Base-by-base conservation (phyloP, 1,284 basidiomycete genomes). In the Abortiporus biennis region DNA sequence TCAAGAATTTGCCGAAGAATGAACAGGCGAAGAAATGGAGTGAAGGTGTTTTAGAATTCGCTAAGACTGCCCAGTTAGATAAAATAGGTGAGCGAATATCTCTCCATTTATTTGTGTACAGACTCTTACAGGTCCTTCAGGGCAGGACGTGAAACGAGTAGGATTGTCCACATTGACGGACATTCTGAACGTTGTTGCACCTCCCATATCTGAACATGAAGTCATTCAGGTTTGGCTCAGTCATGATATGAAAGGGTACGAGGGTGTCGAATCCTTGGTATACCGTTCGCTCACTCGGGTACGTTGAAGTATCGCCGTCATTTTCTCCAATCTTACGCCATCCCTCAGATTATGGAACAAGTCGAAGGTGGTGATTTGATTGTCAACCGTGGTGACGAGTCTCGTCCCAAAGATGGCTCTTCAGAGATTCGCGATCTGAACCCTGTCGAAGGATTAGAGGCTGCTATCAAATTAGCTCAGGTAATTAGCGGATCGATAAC, bases 161-260 rank as follows among this genome's bases (percentile, higher is more conserved):
- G 91, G 92, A 20, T 65, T 92, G 47, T 92, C 88, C 5, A 92
- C 92, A 1, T 65, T 96, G 20, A 90, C 80, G 3, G 93, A 95
- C 45, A 81, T 99, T 43, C 68, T 99, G 48, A 96, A 98, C 59
- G 94, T 87, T 13, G 95, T 99, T 39, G 96, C 95, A 0, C 96
- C 96, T 20, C 96, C 96, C 3, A 98, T 99, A 53, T 89, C 93
- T 11, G 92, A 93, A 54, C 95, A 99, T 61, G 96, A 99, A 66
- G 92, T 98, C 16, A 90, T 99, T 46, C 84, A 96, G 60, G 85
- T 99, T 4, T 93, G 90, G 80, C 71, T 99, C 29, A 87, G 86
- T 52, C 94, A 99, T 67, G 93, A 95, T 53, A 95, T 99, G 93
- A 71, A 79, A 46, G 95, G 96, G 11, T 97, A 96, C 58, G 92